A percentile compares a stretch with the other conserved stretches of the same genome.
phyloP scores from a whole-genome alignment of 345 rosid genomes.

The Hevea brasiliensis region DNA sequence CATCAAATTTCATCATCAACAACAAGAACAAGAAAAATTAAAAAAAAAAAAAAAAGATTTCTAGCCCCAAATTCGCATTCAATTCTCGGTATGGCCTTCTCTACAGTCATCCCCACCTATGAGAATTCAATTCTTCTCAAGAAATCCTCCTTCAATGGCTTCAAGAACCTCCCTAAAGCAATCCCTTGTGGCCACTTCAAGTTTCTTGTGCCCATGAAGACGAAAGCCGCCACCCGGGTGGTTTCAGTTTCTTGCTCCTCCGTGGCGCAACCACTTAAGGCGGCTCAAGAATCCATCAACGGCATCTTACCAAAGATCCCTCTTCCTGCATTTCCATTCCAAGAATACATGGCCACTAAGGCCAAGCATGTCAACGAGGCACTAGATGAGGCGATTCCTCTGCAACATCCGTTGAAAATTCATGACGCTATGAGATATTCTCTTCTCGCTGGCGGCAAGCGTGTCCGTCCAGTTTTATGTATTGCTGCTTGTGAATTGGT shows the following conservation, averaged over 20 bases:
- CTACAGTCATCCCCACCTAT: constrained; percentile 13
- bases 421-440: constrained; percentile 75
- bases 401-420: constrained; percentile 43
- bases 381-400: constrained; percentile 49
- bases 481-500: constrained; percentile 64
- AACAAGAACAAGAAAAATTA: no score
- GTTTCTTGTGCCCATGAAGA: neutral
- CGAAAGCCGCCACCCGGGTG: neutral
- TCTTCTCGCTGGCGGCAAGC: constrained; percentile 60
- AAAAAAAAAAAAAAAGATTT: no score
- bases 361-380: constrained; percentile 49
- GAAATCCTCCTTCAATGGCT: no score
- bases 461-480: constrained; percentile 62
- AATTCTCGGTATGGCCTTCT: constrained; percentile 24
- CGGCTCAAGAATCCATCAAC: neutral
- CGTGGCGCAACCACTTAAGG: constrained; percentile 4
- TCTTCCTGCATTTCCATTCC: constrained; percentile 25
- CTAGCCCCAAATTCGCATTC: no score
- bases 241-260: constrained; percentile 1
- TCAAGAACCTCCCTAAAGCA: neutral
- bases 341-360: constrained; percentile 33
- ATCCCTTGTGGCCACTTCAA: neutral
- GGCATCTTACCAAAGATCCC: constrained; percentile 2
- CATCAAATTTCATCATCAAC: neutral
- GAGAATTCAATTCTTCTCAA: neutral